Percentiles rank a stretch among this genome's conserved stretches.
Conservation (phyloP, 306 rosid species). For the Macrotyloma uniflorum region DNA sequence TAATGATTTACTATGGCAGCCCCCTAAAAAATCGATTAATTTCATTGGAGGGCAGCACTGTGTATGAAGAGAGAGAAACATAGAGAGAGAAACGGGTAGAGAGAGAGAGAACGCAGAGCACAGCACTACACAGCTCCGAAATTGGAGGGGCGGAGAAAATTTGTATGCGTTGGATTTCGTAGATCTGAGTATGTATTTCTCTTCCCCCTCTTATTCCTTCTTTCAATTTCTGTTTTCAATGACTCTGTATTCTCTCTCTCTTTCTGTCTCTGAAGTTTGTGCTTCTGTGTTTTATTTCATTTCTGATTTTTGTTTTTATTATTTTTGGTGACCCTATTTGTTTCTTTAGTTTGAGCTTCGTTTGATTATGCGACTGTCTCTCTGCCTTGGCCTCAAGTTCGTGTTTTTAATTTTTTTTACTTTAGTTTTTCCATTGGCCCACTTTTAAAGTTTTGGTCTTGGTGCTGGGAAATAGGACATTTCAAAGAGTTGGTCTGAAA, state of each 20-base stretch:
- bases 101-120: neutral
- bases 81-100: neutral
- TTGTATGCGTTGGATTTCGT: conserved; percentile 39
- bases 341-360: conserved; percentile 7
- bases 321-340: conserved; percentile 37
- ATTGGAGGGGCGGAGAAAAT: conserved; percentile 41
- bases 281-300: conserved; percentile 5
- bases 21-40: neutral
- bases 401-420: conserved; percentile 12
- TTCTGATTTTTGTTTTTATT: neutral
- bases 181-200: conserved; percentile 50
- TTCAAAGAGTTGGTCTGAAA: neutral
- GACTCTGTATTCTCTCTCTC: neutral
- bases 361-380: conserved; percentile 14
- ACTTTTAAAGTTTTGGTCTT: conserved; percentile 30
- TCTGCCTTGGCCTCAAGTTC: conserved; percentile 30
- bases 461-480: conserved; percentile 4
- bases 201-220: neutral
- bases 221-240: neutral
- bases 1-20: neutral
- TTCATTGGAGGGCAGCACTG: conserved; percentile 37
- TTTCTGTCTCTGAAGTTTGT: conserved; percentile 4
- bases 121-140: conserved; percentile 44
- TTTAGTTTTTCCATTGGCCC: neutral
- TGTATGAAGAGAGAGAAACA: conserved; percentile 22